Percentiles rank a stretch among this genome's conserved stretches.
Conservation (phyloP, 371 early-diverging fungal genomes). For the Syncephalastrum monosporum region DNA sequence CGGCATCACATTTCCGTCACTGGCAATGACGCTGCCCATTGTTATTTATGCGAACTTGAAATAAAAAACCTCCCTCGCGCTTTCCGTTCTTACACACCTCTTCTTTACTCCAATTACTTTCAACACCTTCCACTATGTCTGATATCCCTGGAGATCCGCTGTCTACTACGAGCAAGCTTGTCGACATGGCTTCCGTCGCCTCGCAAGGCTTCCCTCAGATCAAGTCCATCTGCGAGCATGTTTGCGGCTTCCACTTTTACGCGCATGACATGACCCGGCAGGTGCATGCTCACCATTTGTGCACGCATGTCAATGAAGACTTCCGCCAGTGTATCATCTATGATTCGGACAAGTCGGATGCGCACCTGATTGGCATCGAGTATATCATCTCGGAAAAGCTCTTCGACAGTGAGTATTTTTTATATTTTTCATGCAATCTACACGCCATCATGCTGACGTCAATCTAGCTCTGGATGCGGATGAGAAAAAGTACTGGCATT, state of each 20-base stretch:
- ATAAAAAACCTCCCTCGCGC: too few relatives aligned
- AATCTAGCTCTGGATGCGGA: conserved; percentile 3
- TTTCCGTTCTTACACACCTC: too few relatives aligned
- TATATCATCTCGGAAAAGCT: conserved; percentile 52
- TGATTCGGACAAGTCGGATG: conserved; percentile 32
- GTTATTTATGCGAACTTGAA: too few relatives aligned
- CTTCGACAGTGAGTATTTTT: conserved; percentile 19
- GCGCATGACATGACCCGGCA: conserved; percentile 37
- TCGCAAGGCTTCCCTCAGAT: conserved; percentile 5
- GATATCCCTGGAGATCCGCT: conserved; percentile 8
- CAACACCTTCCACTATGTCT: conserved; percentile 2
- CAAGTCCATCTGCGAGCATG: conserved; percentile 17
- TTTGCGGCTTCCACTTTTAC: conserved; percentile 33
- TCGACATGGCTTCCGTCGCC: not conserved
- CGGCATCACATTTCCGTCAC: too few relatives aligned
- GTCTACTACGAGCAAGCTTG: conserved; percentile 3
- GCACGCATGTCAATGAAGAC: conserved; percentile 43
- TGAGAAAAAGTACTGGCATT: conserved; percentile 52
- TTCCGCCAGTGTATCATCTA: conserved; percentile 56
- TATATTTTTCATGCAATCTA: too few relatives aligned
- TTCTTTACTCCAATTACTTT: too few relatives aligned
- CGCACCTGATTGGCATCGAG: conserved; percentile 52
- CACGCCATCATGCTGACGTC: too few relatives aligned
- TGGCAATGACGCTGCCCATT: too few relatives aligned
- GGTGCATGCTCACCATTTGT: conserved; percentile 48